These are phyloP conservation scores for Solanum chilense DNA, from an alignment of 257 asterid genomes.

Conservation along the genomic window DNA sequence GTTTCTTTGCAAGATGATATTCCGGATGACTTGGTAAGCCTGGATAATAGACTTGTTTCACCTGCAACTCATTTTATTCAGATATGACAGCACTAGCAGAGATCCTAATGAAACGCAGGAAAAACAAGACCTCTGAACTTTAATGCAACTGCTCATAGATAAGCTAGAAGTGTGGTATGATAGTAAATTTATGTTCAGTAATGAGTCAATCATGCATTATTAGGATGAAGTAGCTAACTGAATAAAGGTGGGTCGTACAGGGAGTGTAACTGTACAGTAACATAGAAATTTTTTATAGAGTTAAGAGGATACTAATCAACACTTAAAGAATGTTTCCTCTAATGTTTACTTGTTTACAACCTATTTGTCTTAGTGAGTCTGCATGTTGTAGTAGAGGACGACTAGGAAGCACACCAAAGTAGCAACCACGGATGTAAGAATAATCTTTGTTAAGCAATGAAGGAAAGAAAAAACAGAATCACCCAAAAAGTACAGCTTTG, in stretches of 20 bases:
- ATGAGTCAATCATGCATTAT: background rate
- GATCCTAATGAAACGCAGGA: background rate
- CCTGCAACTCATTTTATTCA: slow-evolving; percentile 29
- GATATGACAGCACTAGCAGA: background rate
- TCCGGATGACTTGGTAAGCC: slow-evolving; percentile 93
- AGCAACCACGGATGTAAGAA: background rate
- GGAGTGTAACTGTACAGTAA: background rate
- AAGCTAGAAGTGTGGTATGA: background rate
- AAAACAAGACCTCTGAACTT: background rate
- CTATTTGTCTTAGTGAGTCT: background rate
- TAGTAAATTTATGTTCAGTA: background rate
- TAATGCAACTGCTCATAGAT: background rate
- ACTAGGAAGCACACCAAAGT: background rate
- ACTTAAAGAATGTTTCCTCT: background rate
- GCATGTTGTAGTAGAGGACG: background rate
- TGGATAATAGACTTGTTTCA: slow-evolving; percentile 72
- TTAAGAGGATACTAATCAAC: background rate
- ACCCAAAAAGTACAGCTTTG: background rate
- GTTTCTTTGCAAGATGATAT: slow-evolving; percentile 69
- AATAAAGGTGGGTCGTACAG: background rate
- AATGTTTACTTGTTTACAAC: background rate
- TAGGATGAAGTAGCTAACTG: background rate
- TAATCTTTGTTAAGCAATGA: background rate
- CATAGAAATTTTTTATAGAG: background rate
- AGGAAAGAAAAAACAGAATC: background rate